Evolutionary conservation across 306 rosid species (phyloP).

Genomic region (Ammopiptanthus mongolicus): DNA sequence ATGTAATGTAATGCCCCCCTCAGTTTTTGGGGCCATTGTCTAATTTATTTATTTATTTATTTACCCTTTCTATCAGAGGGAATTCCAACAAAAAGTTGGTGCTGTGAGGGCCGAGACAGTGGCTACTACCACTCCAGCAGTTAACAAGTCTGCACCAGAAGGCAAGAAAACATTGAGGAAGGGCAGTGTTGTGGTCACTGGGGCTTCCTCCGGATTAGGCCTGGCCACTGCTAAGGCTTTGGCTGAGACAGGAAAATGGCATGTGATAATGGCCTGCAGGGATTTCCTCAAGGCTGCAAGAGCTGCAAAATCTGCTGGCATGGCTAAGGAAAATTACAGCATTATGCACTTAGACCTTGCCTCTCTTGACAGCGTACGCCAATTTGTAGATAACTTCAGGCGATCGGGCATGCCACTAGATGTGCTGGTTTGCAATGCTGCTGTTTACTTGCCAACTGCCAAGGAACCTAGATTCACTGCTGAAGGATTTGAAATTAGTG

Average conservation of each 20-base stretch:
- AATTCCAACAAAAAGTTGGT: slow-evolving; percentile 38
- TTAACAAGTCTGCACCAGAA: slow-evolving; percentile 49
- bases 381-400: slow-evolving; percentile 75
- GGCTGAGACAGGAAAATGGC: slow-evolving; percentile 98
- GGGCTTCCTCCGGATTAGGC: slow-evolving; percentile 97
- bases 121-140: slow-evolving; percentile 61
- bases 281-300: slow-evolving; percentile 94
- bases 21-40: neutral
- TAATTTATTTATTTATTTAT: neutral
- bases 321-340: slow-evolving; percentile 69
- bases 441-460: slow-evolving; percentile 90
- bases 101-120: slow-evolving; percentile 64
- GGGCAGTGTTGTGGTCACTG: slow-evolving; percentile 83
- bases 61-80: slow-evolving; percentile 35
- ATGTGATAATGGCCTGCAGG: slow-evolving; percentile 97
- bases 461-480: slow-evolving; percentile 90
- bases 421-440: slow-evolving; percentile 92
- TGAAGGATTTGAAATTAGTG: slow-evolving; percentile 94
- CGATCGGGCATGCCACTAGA: slow-evolving; percentile 67
- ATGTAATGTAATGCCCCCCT: neutral
- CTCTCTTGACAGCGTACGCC: slow-evolving; percentile 89
- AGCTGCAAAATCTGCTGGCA: slow-evolving; percentile 92
- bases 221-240: slow-evolving; percentile 93
- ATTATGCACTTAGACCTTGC: slow-evolving; percentile 97
- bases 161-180: slow-evolving; percentile 90